Percentiles rank a stretch among this genome's conserved stretches.
phyloP scores from a whole-genome alignment of 1,284 basidiomycete species.

The Ceratobasidium theobromae region DNA sequence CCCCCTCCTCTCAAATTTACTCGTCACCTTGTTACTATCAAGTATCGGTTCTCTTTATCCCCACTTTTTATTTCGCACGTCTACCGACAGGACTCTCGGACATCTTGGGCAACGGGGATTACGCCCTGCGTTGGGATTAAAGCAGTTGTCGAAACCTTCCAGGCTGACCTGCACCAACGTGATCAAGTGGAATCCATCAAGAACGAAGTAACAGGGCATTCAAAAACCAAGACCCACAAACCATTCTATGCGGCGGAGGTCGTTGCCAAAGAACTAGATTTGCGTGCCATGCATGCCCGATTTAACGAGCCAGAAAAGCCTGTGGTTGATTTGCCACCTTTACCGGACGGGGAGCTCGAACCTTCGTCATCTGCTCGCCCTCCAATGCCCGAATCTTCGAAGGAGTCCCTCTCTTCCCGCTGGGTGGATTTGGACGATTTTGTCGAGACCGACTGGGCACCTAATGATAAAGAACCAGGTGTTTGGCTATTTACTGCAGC shows the following conservation, averaged over 20 bases:
- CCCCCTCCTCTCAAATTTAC: conserved; percentile 87
- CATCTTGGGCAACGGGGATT: conserved; percentile 75
- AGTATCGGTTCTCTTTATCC: conserved; percentile 82
- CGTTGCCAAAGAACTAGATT: conserved; percentile 72
- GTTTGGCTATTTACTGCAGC: conserved; percentile 73
- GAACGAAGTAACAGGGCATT: conserved; percentile 51
- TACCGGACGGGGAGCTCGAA: conserved; percentile 23
- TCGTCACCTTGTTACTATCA: conserved; percentile 86
- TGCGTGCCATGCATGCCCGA: conserved; percentile 76
- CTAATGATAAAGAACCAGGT: conserved; percentile 55
- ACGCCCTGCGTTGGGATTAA: conserved; percentile 84
- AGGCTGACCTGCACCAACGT: conserved; percentile 91
- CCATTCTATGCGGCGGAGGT: conserved; percentile 93
- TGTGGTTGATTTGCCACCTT: conserved; percentile 28
- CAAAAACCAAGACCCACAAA: conserved; percentile 71
- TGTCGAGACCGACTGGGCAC: conserved; percentile 73
- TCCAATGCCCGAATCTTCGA: conserved; percentile 23
- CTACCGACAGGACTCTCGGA: conserved; percentile 77
- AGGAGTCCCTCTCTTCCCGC: conserved; percentile 42
- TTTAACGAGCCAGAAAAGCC: conserved; percentile 71
- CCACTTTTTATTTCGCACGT: conserved; percentile 85
- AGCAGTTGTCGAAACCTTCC: conserved; percentile 76
- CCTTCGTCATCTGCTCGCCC: conserved; percentile 32
- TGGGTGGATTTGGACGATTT: conserved; percentile 89
- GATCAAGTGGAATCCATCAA: conserved; percentile 66